phyloP scores from a whole-genome alignment of 2,329 filamentous ascomycete genomes.

The Dactylellina haptotyla region DNA sequence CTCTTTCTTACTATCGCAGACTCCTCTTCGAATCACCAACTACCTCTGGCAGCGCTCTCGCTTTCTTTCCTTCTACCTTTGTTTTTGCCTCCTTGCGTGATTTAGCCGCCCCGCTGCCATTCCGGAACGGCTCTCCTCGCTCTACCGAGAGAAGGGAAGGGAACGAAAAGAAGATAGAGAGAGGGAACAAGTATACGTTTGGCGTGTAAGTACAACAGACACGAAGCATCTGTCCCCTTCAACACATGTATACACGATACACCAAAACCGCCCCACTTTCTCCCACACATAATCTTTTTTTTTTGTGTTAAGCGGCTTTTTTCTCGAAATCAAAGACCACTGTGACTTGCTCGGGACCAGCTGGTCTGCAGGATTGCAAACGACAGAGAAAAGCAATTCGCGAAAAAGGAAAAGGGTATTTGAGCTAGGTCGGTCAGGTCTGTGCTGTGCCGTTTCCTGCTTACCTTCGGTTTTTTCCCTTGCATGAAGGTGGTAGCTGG shows the following conservation, averaged over 20 bases:
- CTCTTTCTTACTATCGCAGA: no score
- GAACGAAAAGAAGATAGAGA: constrained; percentile 1
- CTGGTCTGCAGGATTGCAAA: neutral
- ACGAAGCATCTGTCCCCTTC: neutral
- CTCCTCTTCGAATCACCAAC: no score
- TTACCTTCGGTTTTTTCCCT: constrained; percentile 38
- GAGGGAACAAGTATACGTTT: no score
- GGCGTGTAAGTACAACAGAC: neutral
- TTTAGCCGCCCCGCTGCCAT: constrained; percentile 31
- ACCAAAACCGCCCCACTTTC: constrained; percentile 21
- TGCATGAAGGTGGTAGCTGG: no score
- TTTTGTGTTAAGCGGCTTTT: constrained; percentile 3
- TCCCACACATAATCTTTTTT: constrained; percentile 1
- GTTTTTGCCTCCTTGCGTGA: constrained; percentile 9
- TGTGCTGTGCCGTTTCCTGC: constrained; percentile 45
- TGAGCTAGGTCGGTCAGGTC: constrained; percentile 11
- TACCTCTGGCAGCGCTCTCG: no score
- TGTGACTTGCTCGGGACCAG: neutral
- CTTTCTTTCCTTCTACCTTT: neutral
- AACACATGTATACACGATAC: neutral
- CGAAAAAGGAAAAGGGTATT: neutral
- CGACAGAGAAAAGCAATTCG: neutral
- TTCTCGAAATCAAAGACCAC: neutral
- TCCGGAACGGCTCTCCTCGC: constrained; percentile 2
- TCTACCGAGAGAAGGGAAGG: constrained; percentile 3